phyloP scores from a whole-genome alignment of 495 filamentous ascomycete species.

The Xylaria scruposa region DNA sequence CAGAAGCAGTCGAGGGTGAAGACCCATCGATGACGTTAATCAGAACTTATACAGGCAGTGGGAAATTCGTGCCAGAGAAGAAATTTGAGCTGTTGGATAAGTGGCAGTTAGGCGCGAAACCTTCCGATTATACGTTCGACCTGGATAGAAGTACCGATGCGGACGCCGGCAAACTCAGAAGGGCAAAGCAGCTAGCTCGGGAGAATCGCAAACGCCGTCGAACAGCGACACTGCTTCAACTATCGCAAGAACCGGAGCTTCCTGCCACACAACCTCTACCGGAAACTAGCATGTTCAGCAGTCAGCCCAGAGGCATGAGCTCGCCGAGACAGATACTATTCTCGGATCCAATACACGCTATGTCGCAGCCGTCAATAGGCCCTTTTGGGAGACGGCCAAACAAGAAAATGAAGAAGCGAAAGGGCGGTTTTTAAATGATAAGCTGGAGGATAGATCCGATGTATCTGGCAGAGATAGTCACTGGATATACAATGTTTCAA shows the following conservation, averaged over 20 bases:
- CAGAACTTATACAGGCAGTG: conserved; percentile 39
- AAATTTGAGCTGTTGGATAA: conserved; percentile 38
- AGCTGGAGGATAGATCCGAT: background rate
- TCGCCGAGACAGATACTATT: conserved; percentile 32
- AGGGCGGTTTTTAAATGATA: conserved; percentile 35
- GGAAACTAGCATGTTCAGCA: conserved; percentile 31
- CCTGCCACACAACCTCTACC: conserved; percentile 38
- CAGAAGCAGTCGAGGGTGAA: conserved; percentile 28
- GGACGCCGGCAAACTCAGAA: conserved; percentile 33
- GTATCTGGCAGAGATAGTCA: background rate
- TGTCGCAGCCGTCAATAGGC: conserved; percentile 52
- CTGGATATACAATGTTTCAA: no score
- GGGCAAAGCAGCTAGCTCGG: conserved; percentile 34
- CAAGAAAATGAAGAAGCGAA: conserved; percentile 42
- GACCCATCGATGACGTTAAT: conserved; percentile 39
- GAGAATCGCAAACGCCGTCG: conserved; percentile 38
- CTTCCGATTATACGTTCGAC: conserved; percentile 37
- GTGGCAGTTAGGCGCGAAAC: conserved; percentile 36
- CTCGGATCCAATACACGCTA: conserved; percentile 36
- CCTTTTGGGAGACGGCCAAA: conserved; percentile 43
- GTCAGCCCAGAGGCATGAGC: conserved; percentile 27
- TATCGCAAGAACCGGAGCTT: conserved; percentile 34
- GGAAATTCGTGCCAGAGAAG: conserved; percentile 36
- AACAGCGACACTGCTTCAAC: conserved; percentile 33
- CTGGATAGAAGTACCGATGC: conserved; percentile 33